A percentile compares a stretch with the other conserved stretches of the same genome.
Evolutionary conservation across 2,329 filamentous ascomycete genomes (phyloP).

Genomic region (Cladophialophora yegresii): DNA sequence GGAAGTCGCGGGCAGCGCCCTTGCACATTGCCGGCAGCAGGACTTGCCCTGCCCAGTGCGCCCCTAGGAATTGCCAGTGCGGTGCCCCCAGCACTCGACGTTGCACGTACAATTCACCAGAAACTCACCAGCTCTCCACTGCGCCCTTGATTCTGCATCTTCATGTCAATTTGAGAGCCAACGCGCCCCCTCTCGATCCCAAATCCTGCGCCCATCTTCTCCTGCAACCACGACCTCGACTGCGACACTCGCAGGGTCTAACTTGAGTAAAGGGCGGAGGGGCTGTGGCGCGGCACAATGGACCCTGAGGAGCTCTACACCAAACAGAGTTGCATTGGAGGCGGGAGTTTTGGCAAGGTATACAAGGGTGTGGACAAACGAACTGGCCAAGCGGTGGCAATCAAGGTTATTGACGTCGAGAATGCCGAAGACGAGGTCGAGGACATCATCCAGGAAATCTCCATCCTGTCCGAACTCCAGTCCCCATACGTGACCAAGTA

Average conservation of each 20-base stretch:
- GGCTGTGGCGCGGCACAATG: conserved; percentile 42
- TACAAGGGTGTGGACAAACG: conserved; percentile 98
- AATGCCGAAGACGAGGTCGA: conserved; percentile 99
- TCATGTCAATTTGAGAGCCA: background rate
- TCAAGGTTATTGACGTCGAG: conserved; percentile 98
- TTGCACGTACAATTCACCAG: background rate
- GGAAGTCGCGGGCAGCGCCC: background rate
- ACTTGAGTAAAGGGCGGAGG: background rate
- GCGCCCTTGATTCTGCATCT: background rate
- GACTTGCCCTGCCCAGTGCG: conserved; percentile 22
- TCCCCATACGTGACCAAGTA: conserved; percentile 97
- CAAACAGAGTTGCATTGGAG: conserved; percentile 89
- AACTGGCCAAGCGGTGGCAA: conserved; percentile 89
- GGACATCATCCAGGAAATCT: conserved; percentile 98
- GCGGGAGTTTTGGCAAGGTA: conserved; percentile 96
- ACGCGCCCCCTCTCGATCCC: background rate
- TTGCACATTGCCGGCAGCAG: background rate
- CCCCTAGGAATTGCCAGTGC: conserved; percentile 24
- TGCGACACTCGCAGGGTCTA: background rate
- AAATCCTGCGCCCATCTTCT: background rate
- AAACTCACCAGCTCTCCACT: background rate
- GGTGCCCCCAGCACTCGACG: conserved; percentile 3
- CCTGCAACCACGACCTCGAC: background rate
- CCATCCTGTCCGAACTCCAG: conserved; percentile 92
- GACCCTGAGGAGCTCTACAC: conserved; percentile 92